Evolutionary conservation across 805 yeast species (phyloP).

Genomic region (Ogataea paraovalis): DNA sequence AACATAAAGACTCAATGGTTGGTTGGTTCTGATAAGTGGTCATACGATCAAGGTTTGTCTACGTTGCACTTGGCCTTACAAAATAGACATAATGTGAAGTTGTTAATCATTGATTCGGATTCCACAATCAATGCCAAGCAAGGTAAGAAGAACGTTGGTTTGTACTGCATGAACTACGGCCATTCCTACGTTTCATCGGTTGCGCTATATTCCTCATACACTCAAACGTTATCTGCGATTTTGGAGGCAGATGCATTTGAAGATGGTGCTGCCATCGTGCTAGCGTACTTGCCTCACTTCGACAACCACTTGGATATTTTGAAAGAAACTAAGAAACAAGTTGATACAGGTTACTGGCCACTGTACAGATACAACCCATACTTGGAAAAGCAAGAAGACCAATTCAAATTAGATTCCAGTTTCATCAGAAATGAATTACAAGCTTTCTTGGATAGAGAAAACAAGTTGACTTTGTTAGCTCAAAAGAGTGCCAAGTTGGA

Average conservation of each 20-base stretch:
- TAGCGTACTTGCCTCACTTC: slow-evolving; percentile 85
- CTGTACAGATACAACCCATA: slow-evolving; percentile 80
- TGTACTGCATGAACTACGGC: slow-evolving; percentile 92
- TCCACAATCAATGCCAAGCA: slow-evolving; percentile 50
- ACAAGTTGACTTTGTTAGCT: slow-evolving; percentile 75
- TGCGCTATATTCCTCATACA: slow-evolving; percentile 89
- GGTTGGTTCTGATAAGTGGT: slow-evolving; percentile 93
- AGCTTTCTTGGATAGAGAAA: slow-evolving; percentile 84
- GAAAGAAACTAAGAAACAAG: slow-evolving; percentile 83
- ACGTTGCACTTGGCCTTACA: slow-evolving; percentile 84
- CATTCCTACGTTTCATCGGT: slow-evolving; percentile 89
- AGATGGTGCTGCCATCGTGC: slow-evolving; percentile 84
- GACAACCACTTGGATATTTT: slow-evolving; percentile 70
- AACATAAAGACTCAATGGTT: slow-evolving; percentile 64
- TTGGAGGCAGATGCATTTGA: slow-evolving; percentile 79
- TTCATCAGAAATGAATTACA: slow-evolving; percentile 71
- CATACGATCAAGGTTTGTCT: slow-evolving; percentile 86
- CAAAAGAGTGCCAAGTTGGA: slow-evolving; percentile 69
- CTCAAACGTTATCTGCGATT: slow-evolving; percentile 85
- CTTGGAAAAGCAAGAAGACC: slow-evolving; percentile 41
- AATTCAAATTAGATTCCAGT: slow-evolving; percentile 80
- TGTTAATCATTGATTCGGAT: slow-evolving; percentile 84
- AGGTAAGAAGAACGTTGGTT: slow-evolving; percentile 88
- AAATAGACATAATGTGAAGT: slow-evolving; percentile 66
- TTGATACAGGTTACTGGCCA: slow-evolving; percentile 96